Evolutionary conservation across 1,139 yeast species (phyloP).

Genomic region (Scheffersomyces illinoinensis): DNA sequence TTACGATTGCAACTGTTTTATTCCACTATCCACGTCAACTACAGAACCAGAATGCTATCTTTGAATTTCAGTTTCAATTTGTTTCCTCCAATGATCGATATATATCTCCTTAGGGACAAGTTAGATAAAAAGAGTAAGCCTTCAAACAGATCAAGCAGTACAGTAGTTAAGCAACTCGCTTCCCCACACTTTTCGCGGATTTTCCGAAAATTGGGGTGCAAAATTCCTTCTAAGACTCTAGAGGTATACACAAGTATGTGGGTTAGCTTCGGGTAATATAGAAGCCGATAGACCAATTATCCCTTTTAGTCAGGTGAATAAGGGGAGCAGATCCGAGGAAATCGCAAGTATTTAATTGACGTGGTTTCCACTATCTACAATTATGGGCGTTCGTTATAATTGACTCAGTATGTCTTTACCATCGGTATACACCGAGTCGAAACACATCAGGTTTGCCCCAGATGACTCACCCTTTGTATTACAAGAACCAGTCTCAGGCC

Average conservation of each 20-base stretch:
- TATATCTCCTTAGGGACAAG: no score
- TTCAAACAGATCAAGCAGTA: no score
- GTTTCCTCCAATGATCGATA: no score
- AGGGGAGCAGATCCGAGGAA: not conserved
- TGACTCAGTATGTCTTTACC: slow-evolving; percentile 1
- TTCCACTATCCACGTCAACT: no score
- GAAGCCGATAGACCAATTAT: no score
- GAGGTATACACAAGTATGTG: not conserved
- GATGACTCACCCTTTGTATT: slow-evolving; percentile 22
- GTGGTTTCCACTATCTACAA: not conserved
- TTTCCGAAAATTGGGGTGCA: not conserved
- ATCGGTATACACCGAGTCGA: slow-evolving; percentile 7
- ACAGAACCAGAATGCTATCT: no score
- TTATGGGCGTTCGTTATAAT: not conserved
- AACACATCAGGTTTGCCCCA: slow-evolving; percentile 12
- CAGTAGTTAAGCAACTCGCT: no score
- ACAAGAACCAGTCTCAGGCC: slow-evolving; percentile 8
- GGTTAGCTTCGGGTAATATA: not conserved
- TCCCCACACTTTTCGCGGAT: not conserved
- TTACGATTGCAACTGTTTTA: no score
- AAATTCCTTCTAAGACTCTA: not conserved
- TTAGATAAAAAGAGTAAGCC: no score
- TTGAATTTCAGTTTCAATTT: no score
- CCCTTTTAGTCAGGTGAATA: no score
- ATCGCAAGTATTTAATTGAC: not conserved